These are phyloP conservation scores for Fusarium abutilonis DNA, from an alignment of 2,329 filamentous ascomycete genomes.

Conservation along the genomic window DNA sequence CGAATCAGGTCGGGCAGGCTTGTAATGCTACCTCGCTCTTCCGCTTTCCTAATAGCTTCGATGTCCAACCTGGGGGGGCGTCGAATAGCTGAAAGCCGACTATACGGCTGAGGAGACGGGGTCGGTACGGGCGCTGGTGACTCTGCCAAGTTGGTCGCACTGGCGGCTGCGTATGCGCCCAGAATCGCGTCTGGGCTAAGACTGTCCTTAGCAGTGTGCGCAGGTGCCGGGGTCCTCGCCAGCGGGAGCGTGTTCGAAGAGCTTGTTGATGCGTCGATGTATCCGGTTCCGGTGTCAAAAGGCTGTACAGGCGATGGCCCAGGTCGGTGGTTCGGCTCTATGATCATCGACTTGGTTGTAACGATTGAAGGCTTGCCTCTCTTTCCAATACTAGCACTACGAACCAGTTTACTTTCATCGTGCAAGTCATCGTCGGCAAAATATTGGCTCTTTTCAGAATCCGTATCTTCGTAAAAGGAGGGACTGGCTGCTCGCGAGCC, in stretches of 20 bases:
- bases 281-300: conserved; percentile 58
- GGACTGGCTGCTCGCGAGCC: conserved; percentile 57
- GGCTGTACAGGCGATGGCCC: conserved; percentile 53
- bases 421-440: conserved; percentile 58
- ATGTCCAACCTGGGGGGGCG: conserved; percentile 82
- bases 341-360: conserved; percentile 47
- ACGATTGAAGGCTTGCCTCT: conserved; percentile 67
- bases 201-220: conserved; percentile 25
- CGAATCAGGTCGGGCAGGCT: conserved; percentile 91
- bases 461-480: conserved; percentile 60
- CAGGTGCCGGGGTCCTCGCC: conserved; percentile 28
- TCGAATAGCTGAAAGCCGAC: conserved; percentile 64
- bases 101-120: conserved; percentile 48
- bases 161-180: conserved; percentile 61
- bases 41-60: conserved; percentile 80
- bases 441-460: conserved; percentile 56
- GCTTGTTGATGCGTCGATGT: conserved; percentile 58
- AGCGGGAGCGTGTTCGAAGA: conserved; percentile 57
- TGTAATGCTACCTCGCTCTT: conserved; percentile 87
- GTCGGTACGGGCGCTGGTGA: conserved; percentile 39
- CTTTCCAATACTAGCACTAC: conserved; percentile 70
- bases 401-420: conserved; percentile 67
- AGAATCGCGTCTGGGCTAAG: conserved; percentile 60
- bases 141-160: conserved; percentile 55
- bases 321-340: conserved; percentile 43